Evolutionary conservation across 2,329 filamentous ascomycete species (phyloP).

Genomic region (Aureobasidium sp.): DNA sequence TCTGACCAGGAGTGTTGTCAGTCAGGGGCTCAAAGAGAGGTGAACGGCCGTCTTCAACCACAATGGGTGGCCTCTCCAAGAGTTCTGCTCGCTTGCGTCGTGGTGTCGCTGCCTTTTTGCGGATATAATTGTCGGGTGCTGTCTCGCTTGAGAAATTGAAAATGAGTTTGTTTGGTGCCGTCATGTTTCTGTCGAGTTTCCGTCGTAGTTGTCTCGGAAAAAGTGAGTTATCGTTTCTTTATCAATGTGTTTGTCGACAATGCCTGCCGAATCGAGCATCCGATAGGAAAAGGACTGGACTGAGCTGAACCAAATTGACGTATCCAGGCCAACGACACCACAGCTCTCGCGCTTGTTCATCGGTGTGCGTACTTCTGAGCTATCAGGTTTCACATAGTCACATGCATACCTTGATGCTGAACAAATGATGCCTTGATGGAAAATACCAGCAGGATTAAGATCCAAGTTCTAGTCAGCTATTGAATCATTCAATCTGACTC

Average conservation of each 20-base stretch:
- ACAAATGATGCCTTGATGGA: background rate
- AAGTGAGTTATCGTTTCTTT: too few species aligned
- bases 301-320: background rate
- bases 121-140: background rate
- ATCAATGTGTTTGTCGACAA: background rate
- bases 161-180: background rate
- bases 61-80: background rate
- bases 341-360: background rate
- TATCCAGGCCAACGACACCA: background rate
- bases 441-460: background rate
- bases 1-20: background rate
- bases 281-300: background rate
- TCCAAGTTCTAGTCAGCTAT: background rate
- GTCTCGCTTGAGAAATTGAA: background rate
- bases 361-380: background rate
- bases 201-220: background rate
- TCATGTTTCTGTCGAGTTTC: background rate
- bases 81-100: background rate
- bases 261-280: too few species aligned
- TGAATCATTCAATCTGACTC: background rate
- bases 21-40: constrained; percentile 9
- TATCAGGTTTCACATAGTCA: background rate
- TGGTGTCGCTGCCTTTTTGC: background rate
- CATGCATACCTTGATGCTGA: background rate
- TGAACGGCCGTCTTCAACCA: background rate